Percentiles rank a stretch among this genome's conserved stretches.
Conservation (phyloP, 2,329 filamentous ascomycete species). For the Plectosphaerella plurivora region DNA sequence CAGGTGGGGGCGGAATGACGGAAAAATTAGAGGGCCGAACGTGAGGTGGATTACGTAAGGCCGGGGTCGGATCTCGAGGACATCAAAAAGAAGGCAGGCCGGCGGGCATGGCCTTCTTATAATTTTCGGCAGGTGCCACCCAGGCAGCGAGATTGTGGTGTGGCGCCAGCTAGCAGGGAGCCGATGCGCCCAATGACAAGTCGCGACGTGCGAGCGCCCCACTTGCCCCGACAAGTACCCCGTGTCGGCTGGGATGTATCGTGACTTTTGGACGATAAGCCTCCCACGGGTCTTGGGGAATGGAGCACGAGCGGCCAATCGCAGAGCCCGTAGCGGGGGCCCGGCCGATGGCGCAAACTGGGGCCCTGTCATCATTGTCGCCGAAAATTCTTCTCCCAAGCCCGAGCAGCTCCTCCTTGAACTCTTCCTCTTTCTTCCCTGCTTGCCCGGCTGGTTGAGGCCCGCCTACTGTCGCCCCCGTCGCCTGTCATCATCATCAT, state of each 20-base stretch:
- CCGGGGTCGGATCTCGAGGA: conserved; percentile 52
- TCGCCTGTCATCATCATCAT: not conserved
- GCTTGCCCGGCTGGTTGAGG: not conserved
- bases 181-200: conserved; percentile 31
- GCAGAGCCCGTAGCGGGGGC: not conserved
- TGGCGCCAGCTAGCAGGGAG: conserved; percentile 34
- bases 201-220: conserved; percentile 15
- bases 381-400: not conserved
- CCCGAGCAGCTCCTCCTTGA: not conserved
- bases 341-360: not conserved
- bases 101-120: conserved; percentile 55
- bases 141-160: conserved; percentile 35
- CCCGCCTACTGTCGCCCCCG: not conserved
- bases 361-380: not conserved
- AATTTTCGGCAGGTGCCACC: conserved; percentile 40
- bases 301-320: not conserved
- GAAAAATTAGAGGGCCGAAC: conserved; percentile 39
- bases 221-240: conserved; percentile 2
- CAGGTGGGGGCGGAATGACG: conserved; percentile 16
- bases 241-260: conserved; percentile 1
- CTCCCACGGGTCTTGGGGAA: not conserved
- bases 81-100: conserved; percentile 39
- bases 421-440: not conserved
- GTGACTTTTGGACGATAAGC: conserved; percentile 1
- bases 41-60: conserved; percentile 45